Percentiles rank a stretch among this genome's conserved stretches.
Evolutionary conservation across 2,329 filamentous ascomycete species (phyloP).

Genomic region (Phialemoniopsis sp.): DNA sequence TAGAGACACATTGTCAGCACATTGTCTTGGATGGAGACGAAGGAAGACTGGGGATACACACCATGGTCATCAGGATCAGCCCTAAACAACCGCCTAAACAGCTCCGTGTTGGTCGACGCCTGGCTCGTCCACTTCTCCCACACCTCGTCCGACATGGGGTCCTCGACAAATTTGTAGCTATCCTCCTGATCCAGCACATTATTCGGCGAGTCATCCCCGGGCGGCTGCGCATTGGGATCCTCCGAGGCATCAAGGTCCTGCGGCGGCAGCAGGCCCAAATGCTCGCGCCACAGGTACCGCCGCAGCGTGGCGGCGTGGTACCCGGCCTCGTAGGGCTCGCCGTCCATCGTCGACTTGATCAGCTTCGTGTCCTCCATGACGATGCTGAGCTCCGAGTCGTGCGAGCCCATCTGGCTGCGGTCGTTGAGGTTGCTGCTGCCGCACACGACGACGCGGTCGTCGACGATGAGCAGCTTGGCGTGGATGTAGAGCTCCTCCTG

Average conservation of each 20-base stretch:
- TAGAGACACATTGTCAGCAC: constrained; percentile 16
- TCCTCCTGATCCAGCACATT: constrained; percentile 58
- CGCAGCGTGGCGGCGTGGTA: constrained; percentile 77
- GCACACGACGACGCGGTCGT: constrained; percentile 81
- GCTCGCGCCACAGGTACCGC: constrained; percentile 84
- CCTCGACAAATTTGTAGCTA: constrained; percentile 61
- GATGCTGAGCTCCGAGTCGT: constrained; percentile 87
- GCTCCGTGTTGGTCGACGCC: constrained; percentile 66
- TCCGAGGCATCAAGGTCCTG: constrained; percentile 65
- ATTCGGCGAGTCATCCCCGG: constrained; percentile 62
- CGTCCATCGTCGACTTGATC: constrained; percentile 73
- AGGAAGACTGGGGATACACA: constrained; percentile 28
- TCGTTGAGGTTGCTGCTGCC: constrained; percentile 92
- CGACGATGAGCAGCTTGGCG: constrained; percentile 83
- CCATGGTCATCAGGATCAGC: constrained; percentile 85
- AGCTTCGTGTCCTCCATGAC: constrained; percentile 80
- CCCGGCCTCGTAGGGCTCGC: constrained; percentile 67
- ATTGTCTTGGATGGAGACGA: no score
- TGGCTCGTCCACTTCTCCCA: constrained; percentile 65
- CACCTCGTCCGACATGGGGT: constrained; percentile 64
- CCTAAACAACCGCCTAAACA: constrained; percentile 79
- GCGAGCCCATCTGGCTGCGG: constrained; percentile 78
- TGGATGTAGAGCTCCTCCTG: constrained; percentile 97
- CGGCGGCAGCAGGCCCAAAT: constrained; percentile 76
- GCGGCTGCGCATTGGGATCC: constrained; percentile 73